These are phyloP conservation scores for Iris macrosiphon DNA, from an alignment of 106 monocot species.

Conservation along the genomic window DNA sequence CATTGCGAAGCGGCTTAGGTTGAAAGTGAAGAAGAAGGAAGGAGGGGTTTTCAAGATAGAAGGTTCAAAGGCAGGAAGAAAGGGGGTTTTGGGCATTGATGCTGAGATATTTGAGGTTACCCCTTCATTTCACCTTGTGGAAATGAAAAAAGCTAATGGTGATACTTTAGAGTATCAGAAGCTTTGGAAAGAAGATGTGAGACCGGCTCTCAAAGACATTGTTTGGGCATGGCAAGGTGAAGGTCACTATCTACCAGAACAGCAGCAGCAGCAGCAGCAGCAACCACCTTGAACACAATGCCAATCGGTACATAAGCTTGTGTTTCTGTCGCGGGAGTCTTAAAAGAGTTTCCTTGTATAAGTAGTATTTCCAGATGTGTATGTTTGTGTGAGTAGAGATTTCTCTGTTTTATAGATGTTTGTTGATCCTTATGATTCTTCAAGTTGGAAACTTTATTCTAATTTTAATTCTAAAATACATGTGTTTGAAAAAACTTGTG, in stretches of 20 bases:
- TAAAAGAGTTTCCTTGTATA: too few relatives aligned
- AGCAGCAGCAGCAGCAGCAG: too few relatives aligned
- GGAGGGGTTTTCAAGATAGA: constrained; percentile 53
- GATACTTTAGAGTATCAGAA: constrained; percentile 57
- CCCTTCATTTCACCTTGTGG: constrained; percentile 51
- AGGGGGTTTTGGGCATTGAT: constrained; percentile 45
- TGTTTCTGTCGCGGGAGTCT: too few relatives aligned
- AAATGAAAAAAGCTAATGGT: constrained; percentile 47
- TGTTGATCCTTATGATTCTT: too few relatives aligned
- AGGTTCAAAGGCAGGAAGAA: constrained; percentile 40
- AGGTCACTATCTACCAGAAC: constrained; percentile 10
- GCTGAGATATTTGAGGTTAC: constrained; percentile 64
- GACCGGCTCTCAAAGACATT: constrained; percentile 60
- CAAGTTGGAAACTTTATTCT: too few relatives aligned
- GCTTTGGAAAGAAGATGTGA: constrained; percentile 41
- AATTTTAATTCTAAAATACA: too few relatives aligned
- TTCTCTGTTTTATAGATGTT: too few relatives aligned
- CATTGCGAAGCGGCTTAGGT: constrained; percentile 29
- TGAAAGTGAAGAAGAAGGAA: constrained; percentile 54
- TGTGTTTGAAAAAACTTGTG: too few relatives aligned
- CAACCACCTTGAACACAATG: too few relatives aligned
- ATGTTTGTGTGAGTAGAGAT: too few relatives aligned
- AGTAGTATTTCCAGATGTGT: too few relatives aligned
- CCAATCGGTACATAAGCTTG: too few relatives aligned
- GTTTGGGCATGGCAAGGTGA: constrained; percentile 73